Conservation (phyloP, 2,329 filamentous ascomycete genomes). For the Talaromyces sp. region DNA sequence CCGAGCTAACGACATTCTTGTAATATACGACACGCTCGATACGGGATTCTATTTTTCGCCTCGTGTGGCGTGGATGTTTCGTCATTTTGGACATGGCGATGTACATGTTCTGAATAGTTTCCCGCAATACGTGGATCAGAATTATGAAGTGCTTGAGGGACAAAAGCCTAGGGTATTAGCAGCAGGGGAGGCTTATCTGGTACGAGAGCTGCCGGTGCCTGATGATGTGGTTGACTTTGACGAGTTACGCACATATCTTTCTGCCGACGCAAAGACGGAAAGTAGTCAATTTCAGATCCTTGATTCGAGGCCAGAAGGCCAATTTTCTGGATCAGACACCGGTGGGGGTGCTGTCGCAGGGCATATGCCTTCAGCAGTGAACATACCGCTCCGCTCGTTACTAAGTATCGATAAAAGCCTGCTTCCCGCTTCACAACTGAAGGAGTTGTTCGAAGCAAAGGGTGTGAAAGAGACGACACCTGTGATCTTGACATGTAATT, state of each 20-base stretch:
- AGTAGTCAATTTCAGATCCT: conserved; percentile 21
- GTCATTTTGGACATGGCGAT: conserved; percentile 26
- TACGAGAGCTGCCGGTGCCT: background rate
- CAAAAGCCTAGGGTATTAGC: background rate
- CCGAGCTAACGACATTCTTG: conserved; percentile 25
- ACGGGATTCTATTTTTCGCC: conserved; percentile 30
- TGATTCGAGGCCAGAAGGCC: conserved; percentile 23
- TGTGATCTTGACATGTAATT: conserved; percentile 30
- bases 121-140: conserved; percentile 23
- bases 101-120: conserved; percentile 34
- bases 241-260: background rate
- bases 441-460: conserved; percentile 19
- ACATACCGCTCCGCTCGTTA: conserved; percentile 26
- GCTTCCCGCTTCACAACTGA: conserved; percentile 12
- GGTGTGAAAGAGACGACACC: conserved; percentile 21
- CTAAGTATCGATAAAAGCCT: conserved; percentile 20
- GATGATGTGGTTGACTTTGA: background rate
- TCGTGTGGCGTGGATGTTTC: conserved; percentile 30
- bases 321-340: conserved; percentile 23
- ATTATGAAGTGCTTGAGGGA: conserved; percentile 22
- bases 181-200: background rate
- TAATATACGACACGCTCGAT: conserved; percentile 30
- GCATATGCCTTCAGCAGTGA: conserved; percentile 28
- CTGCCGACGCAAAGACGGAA: background rate
- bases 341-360: conserved; percentile 22